Evolutionary conservation across 139 green algal genomes (phyloP), one percentile per base, ranked within the genome.

Genomic region (Limnomonas spitsbergensis): DNA sequence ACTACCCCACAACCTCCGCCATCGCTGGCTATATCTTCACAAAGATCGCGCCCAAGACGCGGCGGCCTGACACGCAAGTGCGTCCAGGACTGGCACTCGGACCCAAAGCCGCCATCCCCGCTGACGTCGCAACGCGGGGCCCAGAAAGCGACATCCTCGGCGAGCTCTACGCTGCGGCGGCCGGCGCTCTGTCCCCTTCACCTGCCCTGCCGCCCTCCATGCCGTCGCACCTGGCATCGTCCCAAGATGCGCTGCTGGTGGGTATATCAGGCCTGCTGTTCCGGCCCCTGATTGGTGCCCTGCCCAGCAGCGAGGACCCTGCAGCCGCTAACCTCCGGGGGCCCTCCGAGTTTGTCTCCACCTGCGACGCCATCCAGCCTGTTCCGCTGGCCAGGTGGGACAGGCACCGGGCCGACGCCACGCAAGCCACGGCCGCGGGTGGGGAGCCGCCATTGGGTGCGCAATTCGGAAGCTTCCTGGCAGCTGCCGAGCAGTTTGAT

Each of bases 1-100:
- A 97, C 87, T 91, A 94, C 79, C 93, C 93, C 4, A 94, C 92
- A 36, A 69, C 81, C 0, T 40, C 69, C 20, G 86, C 83, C n/a
- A 82, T 94, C 9, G 85, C 82, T 0, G 9, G 38, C 0, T 85
- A 87, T 75, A 26, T 92, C 1, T 7, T 73, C 1, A 67, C 27
- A 20, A 84, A 85, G 40, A 76, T 89, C 2, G 69, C 74, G 53
- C 52, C 76, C 0, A 39, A 40, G n/a, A 29, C n/a, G n/a, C n/a
- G n/a, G n/a, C n/a, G n/a, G n/a, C n/a, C n/a, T n/a, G n/a, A n/a
- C n/a, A n/a, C n/a, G n/a, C n/a, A n/a, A n/a, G n/a, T n/a, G n/a
- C n/a, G n/a, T n/a, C n/a, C n/a, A n/a, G n/a, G n/a, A n/a, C n/a
- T n/a, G n/a, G n/a, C n/a, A n/a, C n/a, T n/a, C n/a, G n/a, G n/a